Base-by-base conservation (phyloP, 345 rosid species). In the Lepidium didymum region DNA sequence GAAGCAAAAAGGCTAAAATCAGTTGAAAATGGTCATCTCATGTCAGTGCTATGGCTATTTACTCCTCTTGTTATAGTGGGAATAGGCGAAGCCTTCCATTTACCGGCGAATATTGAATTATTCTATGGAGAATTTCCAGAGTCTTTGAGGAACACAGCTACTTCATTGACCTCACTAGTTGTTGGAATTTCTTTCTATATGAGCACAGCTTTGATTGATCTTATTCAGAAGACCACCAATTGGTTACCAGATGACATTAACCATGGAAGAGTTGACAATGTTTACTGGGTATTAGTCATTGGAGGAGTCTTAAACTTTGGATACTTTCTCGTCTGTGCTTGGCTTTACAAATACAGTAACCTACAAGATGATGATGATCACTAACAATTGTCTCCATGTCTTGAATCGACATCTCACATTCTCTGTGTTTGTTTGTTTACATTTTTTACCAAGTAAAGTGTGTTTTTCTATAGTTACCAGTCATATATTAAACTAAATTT, bases 201-300 rank as follows among this genome's bases (percentile, higher is more conserved):
- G 43, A 77, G 84, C 63, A 79, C 85, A 4, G 62, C 69, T 14
- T 21, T 83, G 18, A 64, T 79, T 6, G 77, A 77, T 73, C 55
- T 79, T 0, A 21, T 83, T 8, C 73, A 72, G 7, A 72, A 57
- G 53, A 44, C 45, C 2, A 84, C 90, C 1, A 31, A 10, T 6
- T 84, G 91, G 91, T 67, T 83, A 40, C 87, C 81, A 1, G 43
- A 84, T 10, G 44, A 84, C 31, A 75, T 86, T 12, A 80, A 84
- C 51, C 40, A 44, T 0, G 91, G 87, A 18, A 76, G 85, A 68
- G 58, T 85, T 10, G 83, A 82, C 35, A 62, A 67, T 37, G 67
- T 81, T 8, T 85, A 79, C 27, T 81, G 82, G 86, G 23, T 77
- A 56, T 67, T 85, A 31, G 71, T 45, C 12, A 58, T 56, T 14